phyloP scores from a whole-genome alignment of 2,329 filamentous ascomycete species.

The Achaetomium macrosporum region DNA sequence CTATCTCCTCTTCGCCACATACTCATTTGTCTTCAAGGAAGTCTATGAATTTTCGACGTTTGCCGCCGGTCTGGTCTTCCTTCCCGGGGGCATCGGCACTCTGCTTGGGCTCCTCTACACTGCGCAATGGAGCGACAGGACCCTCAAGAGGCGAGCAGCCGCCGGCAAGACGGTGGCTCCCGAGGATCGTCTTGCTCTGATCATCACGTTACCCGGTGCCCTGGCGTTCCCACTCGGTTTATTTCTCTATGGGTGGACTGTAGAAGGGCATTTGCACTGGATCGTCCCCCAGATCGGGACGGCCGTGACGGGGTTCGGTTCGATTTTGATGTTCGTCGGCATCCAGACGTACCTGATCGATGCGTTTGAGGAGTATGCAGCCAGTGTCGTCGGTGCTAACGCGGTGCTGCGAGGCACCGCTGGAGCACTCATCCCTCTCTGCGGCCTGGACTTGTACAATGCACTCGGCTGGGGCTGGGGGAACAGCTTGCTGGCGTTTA shows the following conservation, averaged over 20 bases:
- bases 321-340: slow-evolving; percentile 38
- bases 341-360: slow-evolving; percentile 18
- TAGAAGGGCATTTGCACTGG: slow-evolving; percentile 38
- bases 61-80: background rate
- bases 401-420: slow-evolving; percentile 47
- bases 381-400: slow-evolving; percentile 48
- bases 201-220: slow-evolving; percentile 11
- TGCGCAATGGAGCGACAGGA: background rate
- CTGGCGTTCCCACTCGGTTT: slow-evolving; percentile 29
- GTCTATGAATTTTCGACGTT: background rate
- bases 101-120: slow-evolving; percentile 1
- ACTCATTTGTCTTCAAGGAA: slow-evolving; percentile 39
- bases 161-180: slow-evolving; percentile 16
- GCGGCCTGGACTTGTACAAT: slow-evolving; percentile 32
- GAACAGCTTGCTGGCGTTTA: background rate
- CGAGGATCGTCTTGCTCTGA: slow-evolving; percentile 24
- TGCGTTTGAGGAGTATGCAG: slow-evolving; percentile 35
- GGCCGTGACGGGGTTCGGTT: background rate
- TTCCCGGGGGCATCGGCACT: background rate
- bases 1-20: slow-evolving; percentile 49
- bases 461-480: slow-evolving; percentile 15
- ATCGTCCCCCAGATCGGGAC: slow-evolving; percentile 45
- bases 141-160: slow-evolving; percentile 39
- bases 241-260: slow-evolving; percentile 33
- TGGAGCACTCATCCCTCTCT: slow-evolving; percentile 50